Conservation (phyloP, 257 asterid genomes). For the Catharanthus roseus region DNA sequence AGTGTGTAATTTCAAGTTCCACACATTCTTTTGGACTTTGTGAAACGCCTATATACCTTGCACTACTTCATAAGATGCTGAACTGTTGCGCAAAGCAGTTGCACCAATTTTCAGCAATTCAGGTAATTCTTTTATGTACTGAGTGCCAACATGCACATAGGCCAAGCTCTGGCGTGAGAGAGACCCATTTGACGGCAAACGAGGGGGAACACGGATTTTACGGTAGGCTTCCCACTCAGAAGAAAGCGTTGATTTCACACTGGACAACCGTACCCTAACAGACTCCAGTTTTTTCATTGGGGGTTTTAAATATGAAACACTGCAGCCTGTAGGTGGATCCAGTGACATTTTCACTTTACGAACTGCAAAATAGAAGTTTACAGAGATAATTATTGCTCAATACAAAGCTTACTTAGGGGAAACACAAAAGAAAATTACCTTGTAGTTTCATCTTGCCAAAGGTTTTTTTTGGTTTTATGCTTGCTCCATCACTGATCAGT, state of each 20-base stretch:
- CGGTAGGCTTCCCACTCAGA: slow-evolving; percentile 63
- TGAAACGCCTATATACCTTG: slow-evolving; percentile 46
- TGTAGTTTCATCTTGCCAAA: slow-evolving; percentile 83
- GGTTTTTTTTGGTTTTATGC: slow-evolving; percentile 69
- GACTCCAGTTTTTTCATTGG: slow-evolving; percentile 59
- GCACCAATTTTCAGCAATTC: slow-evolving; percentile 65
- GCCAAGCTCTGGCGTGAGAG: slow-evolving; percentile 63
- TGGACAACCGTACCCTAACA: slow-evolving; percentile 55
- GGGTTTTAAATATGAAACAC: slow-evolving; percentile 56
- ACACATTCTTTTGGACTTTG: neutral
- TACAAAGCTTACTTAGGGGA: neutral
- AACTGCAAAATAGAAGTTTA: slow-evolving; percentile 41
- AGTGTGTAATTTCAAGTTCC: neutral
- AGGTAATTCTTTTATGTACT: slow-evolving; percentile 70
- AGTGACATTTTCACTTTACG: slow-evolving; percentile 80
- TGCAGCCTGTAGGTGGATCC: slow-evolving; percentile 88
- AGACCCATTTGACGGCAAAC: slow-evolving; percentile 44
- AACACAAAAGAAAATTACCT: slow-evolving; percentile 38
- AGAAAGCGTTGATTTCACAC: slow-evolving; percentile 58
- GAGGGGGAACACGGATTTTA: slow-evolving; percentile 52
- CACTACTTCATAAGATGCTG: slow-evolving; percentile 57
- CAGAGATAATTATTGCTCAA: neutral
- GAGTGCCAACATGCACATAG: slow-evolving; percentile 54
- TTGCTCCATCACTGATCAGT: slow-evolving; percentile 75
- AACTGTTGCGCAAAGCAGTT: slow-evolving; percentile 61